Evolutionary conservation across 2,329 filamentous ascomycete species (phyloP).

Genomic region (Ophiostoma sp.): DNA sequence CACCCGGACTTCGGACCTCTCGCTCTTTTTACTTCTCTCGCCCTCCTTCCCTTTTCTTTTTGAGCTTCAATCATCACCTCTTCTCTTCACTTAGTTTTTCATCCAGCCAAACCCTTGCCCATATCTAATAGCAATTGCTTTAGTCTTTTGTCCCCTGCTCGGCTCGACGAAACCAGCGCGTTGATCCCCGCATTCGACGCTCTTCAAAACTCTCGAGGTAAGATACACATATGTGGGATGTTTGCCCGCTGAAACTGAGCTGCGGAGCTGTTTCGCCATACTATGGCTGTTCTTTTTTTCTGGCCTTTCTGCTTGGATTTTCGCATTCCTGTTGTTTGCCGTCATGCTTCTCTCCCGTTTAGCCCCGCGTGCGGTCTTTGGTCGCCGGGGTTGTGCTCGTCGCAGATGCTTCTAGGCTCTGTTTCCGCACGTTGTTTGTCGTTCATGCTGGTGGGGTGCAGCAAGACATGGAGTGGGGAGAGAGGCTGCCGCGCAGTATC

Average conservation of each 20-base stretch:
- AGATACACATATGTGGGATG: neutral
- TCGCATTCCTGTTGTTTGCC: neutral
- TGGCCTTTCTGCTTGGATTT: neutral
- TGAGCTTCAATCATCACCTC: neutral
- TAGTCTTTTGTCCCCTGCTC: neutral
- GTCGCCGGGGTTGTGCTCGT: neutral
- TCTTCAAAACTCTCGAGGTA: slow-evolving; percentile 12
- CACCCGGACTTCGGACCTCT: neutral
- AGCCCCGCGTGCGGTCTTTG: neutral
- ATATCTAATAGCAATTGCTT: neutral
- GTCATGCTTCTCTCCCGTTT: neutral
- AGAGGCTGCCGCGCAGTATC: neutral
- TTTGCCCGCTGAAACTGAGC: slow-evolving; percentile 16
- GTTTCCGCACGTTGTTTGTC: neutral
- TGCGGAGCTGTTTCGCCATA: slow-evolving; percentile 24
- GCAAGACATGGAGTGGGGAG: neutral
- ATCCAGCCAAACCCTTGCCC: neutral
- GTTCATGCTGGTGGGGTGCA: slow-evolving; percentile 12
- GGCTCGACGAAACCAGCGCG: slow-evolving; percentile 2
- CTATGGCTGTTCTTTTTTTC: neutral
- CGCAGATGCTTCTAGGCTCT: slow-evolving; percentile 2
- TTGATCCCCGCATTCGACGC: slow-evolving; percentile 13
- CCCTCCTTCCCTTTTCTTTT: neutral
- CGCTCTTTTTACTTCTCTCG: neutral
- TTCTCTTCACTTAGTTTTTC: neutral